A percentile compares a stretch with the other conserved stretches of the same genome.
Evolutionary conservation across 164 flowering plant genomes (phyloP).

Genomic region (Tetracentron sinense): DNA sequence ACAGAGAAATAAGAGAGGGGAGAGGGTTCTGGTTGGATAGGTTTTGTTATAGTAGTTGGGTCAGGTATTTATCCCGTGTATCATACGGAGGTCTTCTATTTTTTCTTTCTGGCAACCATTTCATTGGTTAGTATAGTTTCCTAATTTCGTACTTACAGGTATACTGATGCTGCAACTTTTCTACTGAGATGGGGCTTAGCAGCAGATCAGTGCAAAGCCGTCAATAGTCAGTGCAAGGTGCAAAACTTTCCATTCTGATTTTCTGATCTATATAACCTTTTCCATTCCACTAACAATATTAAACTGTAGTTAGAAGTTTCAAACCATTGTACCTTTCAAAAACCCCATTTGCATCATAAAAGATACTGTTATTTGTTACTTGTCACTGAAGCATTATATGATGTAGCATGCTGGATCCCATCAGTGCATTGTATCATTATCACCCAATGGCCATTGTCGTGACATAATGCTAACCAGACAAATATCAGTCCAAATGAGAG

Average conservation of each 20-base stretch:
- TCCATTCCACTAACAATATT: not conserved
- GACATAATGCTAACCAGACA: too few species aligned
- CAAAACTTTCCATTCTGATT: not conserved
- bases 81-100: too few species aligned
- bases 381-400: not conserved
- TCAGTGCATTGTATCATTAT: not conserved
- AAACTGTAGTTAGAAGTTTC: not conserved
- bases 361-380: not conserved
- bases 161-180: conserved; percentile 81
- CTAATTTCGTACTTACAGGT: conserved; percentile 37
- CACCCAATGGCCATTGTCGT: too few species aligned
- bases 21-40: too few species aligned
- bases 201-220: conserved; percentile 85
- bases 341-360: not conserved
- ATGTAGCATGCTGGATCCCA: not conserved
- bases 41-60: not conserved
- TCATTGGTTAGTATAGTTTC: not conserved
- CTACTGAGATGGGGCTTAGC: conserved; percentile 73
- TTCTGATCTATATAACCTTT: not conserved
- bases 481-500: too few species aligned
- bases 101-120: too few species aligned
- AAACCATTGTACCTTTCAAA: not conserved
- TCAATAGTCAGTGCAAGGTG: conserved; percentile 93
- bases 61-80: too few species aligned
- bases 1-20: too few species aligned